A percentile compares a stretch with the other conserved stretches of the same genome.
Conservation (phyloP, 768 basidiomycete genomes). For the Daedaleopsis sinensis region DNA sequence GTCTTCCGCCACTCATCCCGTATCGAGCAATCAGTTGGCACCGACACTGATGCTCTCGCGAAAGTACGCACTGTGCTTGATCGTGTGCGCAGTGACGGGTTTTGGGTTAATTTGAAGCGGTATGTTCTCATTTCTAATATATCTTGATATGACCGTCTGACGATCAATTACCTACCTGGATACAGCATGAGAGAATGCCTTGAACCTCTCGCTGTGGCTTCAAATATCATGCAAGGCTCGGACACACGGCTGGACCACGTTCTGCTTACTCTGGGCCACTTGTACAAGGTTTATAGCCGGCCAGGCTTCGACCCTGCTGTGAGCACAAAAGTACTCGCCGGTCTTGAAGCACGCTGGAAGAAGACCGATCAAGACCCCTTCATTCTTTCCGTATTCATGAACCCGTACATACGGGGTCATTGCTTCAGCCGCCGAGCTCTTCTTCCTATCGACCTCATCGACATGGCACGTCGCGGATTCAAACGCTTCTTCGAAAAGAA, state of each 20-base stretch:
- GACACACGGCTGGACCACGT: slow-evolving; percentile 19
- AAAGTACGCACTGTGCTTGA: too few relatives aligned
- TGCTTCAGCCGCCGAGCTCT: slow-evolving; percentile 4
- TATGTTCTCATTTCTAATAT: too few relatives aligned
- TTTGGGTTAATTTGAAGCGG: too few relatives aligned
- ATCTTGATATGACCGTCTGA: too few relatives aligned
- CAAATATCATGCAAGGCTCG: slow-evolving; percentile 17
- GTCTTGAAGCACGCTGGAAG: slow-evolving; percentile 39
- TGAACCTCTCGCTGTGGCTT: slow-evolving; percentile 22
- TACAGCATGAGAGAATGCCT: slow-evolving; percentile 1
- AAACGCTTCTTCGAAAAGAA: not conserved
- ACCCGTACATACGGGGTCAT: slow-evolving; percentile 31
- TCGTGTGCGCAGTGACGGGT: too few relatives aligned
- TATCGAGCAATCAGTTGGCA: too few relatives aligned
- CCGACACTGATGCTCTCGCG: too few relatives aligned
- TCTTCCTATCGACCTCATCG: not conserved
- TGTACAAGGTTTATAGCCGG: slow-evolving; percentile 26
- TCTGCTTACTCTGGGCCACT: slow-evolving; percentile 18
- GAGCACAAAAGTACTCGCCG: slow-evolving; percentile 23
- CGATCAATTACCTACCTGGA: too few relatives aligned
- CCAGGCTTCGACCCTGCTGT: slow-evolving; percentile 16
- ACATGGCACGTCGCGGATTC: not conserved
- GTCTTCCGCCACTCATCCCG: too few relatives aligned
- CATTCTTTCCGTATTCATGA: slow-evolving; percentile 38
- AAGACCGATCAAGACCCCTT: slow-evolving; percentile 38